Conservation (phyloP, 192 early-diverging fungal genomes). For the Glomus cerebriforme region DNA sequence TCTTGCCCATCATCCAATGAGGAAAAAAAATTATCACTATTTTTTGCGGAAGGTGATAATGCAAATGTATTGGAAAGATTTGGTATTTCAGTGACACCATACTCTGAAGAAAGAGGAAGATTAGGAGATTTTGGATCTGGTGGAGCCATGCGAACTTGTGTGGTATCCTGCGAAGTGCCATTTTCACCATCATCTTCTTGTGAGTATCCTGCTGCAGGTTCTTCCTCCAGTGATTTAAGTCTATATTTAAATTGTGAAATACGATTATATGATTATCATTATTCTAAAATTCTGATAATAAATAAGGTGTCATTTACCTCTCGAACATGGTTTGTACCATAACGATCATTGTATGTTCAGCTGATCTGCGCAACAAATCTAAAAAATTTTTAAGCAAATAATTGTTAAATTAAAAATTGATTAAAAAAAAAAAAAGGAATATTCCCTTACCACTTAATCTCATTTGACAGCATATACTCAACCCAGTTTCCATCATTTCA, state of each 20-base stretch:
- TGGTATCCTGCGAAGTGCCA: neutral
- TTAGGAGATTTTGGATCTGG: constrained; percentile 30
- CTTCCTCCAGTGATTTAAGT: constrained; percentile 42
- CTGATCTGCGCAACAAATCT: constrained; percentile 76
- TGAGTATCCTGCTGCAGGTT: constrained; percentile 20
- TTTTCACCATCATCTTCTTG: constrained; percentile 4
- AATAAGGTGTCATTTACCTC: constrained; percentile 45
- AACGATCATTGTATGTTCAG: constrained; percentile 77
- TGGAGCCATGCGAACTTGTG: constrained; percentile 28
- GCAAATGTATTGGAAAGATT: neutral
- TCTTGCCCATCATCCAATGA: neutral
- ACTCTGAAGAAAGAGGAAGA: constrained; percentile 12
- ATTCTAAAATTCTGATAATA: neutral
- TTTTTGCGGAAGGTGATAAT: neutral
- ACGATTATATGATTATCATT: neutral
- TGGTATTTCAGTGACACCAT: neutral
- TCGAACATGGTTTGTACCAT: constrained; percentile 78
- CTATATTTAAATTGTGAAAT: constrained; percentile 25
- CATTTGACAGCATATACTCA: constrained; percentile 97
- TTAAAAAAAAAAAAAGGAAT: neutral
- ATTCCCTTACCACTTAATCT: constrained; percentile 69
- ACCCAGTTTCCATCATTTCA: constrained; percentile 95
- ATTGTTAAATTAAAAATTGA: neutral
- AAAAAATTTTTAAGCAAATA: neutral
- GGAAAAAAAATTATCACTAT: neutral